phyloP scores from a whole-genome alignment of 2,329 filamentous ascomycete species.

The Dryadomyces quercivorus region DNA sequence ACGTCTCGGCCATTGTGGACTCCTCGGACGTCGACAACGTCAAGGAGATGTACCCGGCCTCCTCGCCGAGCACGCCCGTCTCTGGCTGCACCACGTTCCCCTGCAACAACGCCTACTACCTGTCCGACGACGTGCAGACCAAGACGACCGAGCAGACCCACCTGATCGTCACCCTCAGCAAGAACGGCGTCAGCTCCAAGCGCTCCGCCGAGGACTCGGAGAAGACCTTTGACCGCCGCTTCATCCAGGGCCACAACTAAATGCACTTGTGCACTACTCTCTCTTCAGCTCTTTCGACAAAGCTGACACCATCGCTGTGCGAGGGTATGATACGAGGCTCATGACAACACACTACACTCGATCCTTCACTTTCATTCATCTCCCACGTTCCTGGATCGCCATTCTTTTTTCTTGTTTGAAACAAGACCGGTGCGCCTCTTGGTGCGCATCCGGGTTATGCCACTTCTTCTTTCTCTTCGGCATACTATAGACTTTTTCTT shows the following conservation, averaged over 20 bases:
- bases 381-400: background rate
- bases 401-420: background rate
- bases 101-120: slow-evolving; percentile 28
- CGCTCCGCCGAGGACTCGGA: slow-evolving; percentile 4
- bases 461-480: background rate
- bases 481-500: background rate
- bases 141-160: slow-evolving; percentile 20
- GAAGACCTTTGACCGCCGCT: slow-evolving; percentile 12
- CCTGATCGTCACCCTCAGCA: slow-evolving; percentile 21
- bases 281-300: background rate
- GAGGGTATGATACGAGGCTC: slow-evolving; percentile 4
- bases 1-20: slow-evolving; percentile 33
- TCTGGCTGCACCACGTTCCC: slow-evolving; percentile 29
- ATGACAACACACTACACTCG: background rate
- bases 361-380: background rate
- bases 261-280: background rate
- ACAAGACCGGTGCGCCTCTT: background rate
- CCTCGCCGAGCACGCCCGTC: slow-evolving; percentile 14
- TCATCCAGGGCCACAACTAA: slow-evolving; percentile 12
- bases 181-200: slow-evolving; percentile 4
- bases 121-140: slow-evolving; percentile 26
- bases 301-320: slow-evolving; percentile 2
- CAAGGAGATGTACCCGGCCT: slow-evolving; percentile 25
- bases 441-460: background rate
- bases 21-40: slow-evolving; percentile 25